These are phyloP conservation scores for Schizosaccharomyces lindneri DNA, from an alignment of 805 yeast species.

Conservation along the genomic window DNA sequence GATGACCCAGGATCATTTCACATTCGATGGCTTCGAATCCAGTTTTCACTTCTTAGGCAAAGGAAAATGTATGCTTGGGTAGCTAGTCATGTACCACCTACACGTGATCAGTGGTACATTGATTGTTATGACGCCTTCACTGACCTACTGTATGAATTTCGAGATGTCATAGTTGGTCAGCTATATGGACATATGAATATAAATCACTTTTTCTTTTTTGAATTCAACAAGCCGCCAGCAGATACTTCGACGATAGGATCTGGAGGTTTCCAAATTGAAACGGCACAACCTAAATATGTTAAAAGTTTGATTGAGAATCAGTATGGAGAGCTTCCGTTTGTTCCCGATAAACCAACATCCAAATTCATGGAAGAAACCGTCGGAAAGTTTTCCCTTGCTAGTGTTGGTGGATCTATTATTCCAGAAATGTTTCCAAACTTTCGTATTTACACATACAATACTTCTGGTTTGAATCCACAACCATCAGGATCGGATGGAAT, in stretches of 20 bases:
- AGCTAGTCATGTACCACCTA: slow-evolving; percentile 74
- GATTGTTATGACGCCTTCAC: slow-evolving; percentile 52
- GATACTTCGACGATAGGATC: not conserved
- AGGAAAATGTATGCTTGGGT: slow-evolving; percentile 70
- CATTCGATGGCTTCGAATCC: slow-evolving; percentile 53
- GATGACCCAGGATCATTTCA: slow-evolving; percentile 62
- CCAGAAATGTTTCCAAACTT: slow-evolving; percentile 72
- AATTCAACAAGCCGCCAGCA: not conserved
- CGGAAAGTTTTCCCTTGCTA: slow-evolving; percentile 45
- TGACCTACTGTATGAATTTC: slow-evolving; percentile 60
- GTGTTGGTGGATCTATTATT: slow-evolving; percentile 46
- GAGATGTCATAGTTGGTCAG: slow-evolving; percentile 66
- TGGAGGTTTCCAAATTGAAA: not conserved
- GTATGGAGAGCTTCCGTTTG: not conserved
- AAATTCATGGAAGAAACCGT: not conserved
- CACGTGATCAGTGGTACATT: slow-evolving; percentile 48
- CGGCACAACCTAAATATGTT: not conserved
- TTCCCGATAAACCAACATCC: not conserved
- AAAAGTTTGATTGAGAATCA: slow-evolving; percentile 2
- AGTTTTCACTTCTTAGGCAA: slow-evolving; percentile 43
- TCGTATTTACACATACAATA: slow-evolving; percentile 70
- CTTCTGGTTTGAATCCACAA: slow-evolving; percentile 23
- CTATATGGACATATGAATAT: slow-evolving; percentile 75
- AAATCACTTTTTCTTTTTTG: slow-evolving; percentile 56
- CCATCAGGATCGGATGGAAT: too few relatives aligned